phyloP scores from a whole-genome alignment of 345 rosid genomes.

The Turnera subulata region DNA sequence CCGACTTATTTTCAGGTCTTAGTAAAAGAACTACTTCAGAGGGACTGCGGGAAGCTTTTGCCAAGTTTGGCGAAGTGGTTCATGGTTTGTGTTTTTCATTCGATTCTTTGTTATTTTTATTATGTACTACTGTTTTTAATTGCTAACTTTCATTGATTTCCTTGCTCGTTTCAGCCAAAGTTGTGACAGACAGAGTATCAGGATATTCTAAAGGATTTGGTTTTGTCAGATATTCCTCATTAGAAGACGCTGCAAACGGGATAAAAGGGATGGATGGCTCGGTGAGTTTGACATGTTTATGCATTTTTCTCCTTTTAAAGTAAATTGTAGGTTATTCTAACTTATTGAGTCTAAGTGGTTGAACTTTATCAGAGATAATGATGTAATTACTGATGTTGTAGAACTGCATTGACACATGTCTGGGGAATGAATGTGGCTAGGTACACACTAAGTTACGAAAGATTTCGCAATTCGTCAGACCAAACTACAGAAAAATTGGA shows the following conservation, averaged over 20 bases:
- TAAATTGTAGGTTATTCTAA: background rate
- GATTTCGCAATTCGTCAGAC: no score
- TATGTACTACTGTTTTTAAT: conserved; percentile 10
- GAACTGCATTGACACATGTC: background rate
- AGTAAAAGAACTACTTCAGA: conserved; percentile 75
- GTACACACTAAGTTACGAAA: no score
- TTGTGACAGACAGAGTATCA: conserved; percentile 71
- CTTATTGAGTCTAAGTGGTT: no score
- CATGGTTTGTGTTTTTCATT: conserved; percentile 59
- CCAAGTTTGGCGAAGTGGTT: conserved; percentile 72
- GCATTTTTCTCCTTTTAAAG: background rate
- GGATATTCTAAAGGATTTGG: conserved; percentile 95
- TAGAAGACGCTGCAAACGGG: conserved; percentile 85
- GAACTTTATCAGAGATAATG: background rate
- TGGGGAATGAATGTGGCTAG: no score
- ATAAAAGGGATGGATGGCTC: conserved; percentile 87
- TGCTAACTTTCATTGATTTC: no score
- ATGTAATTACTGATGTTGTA: background rate
- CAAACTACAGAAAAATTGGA: no score
- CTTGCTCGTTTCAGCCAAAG: conserved; percentile 49
- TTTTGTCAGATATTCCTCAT: conserved; percentile 67
- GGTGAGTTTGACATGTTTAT: conserved; percentile 32
- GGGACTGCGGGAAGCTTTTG: conserved; percentile 60
- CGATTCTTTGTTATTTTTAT: conserved; percentile 8
- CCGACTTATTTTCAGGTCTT: conserved; percentile 53